Percentiles rank a stretch among this genome's conserved stretches.
Evolutionary conservation across 352 stramenopile species (phyloP).

Genomic region (Aphanomyces euteiches): DNA sequence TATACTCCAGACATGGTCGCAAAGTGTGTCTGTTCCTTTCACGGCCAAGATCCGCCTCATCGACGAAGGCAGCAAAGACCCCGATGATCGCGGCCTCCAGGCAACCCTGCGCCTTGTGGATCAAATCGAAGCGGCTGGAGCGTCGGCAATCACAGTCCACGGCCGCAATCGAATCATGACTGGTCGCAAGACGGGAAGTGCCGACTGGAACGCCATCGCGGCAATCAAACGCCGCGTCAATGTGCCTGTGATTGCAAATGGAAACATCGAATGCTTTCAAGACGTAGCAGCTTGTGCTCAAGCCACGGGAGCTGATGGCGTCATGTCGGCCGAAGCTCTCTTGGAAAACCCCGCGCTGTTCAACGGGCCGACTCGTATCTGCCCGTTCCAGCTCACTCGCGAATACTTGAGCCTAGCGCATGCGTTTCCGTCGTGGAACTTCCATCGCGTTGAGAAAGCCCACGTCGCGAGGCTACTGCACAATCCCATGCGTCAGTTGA

Average conservation of each 20-base stretch:
- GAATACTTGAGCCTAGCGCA: slow-evolving; percentile 88
- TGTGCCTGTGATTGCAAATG: slow-evolving; percentile 96
- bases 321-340: slow-evolving; percentile 95
- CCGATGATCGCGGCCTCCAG: slow-evolving; percentile 34
- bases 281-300: slow-evolving; percentile 84
- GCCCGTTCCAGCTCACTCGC: slow-evolving; percentile 71
- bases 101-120: slow-evolving; percentile 90
- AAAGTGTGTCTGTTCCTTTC: slow-evolving; percentile 82
- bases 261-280: slow-evolving; percentile 84
- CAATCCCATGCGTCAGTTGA: slow-evolving; percentile 12
- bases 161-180: slow-evolving; percentile 96
- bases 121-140: slow-evolving; percentile 88
- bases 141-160: slow-evolving; percentile 92
- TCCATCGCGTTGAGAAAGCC: slow-evolving; percentile 28
- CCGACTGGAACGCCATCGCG: slow-evolving; percentile 88
- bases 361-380: slow-evolving; percentile 35
- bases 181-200: slow-evolving; percentile 81
- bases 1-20: slow-evolving; percentile 81
- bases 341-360: slow-evolving; percentile 96
- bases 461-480: slow-evolving; percentile 27
- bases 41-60: slow-evolving; percentile 96
- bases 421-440: slow-evolving; percentile 54
- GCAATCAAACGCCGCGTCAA: slow-evolving; percentile 82
- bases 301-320: slow-evolving; percentile 86
- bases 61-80: slow-evolving; percentile 41